Conservation (phyloP, 1,139 yeast species). For the Taphrina confusa region DNA sequence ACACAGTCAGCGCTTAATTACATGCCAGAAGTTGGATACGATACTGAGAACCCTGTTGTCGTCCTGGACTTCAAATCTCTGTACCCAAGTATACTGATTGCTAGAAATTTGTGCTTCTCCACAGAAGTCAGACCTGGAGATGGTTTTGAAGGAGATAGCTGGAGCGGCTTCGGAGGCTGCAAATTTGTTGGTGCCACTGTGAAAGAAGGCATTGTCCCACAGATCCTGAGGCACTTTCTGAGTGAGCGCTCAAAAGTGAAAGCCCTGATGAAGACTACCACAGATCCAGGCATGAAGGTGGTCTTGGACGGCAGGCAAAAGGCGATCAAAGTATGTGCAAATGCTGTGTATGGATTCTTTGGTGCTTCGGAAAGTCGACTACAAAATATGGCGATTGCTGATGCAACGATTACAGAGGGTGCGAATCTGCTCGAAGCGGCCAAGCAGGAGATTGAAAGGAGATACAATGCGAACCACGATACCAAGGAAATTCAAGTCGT, state of each 20-base stretch:
- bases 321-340: conserved; percentile 31
- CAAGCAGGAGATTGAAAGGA: conserved; percentile 30
- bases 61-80: conserved; percentile 30
- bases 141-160: not conserved
- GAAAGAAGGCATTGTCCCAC: conserved; percentile 32
- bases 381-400: conserved; percentile 32
- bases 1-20: conserved; percentile 29
- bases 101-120: conserved; percentile 31
- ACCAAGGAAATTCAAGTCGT: conserved; percentile 12
- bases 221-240: conserved; percentile 28
- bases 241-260: conserved; percentile 27
- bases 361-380: conserved; percentile 24
- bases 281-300: conserved; percentile 18
- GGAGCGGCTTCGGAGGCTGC: conserved; percentile 34
- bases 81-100: conserved; percentile 31
- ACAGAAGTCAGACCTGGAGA: conserved; percentile 26
- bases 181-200: conserved; percentile 13
- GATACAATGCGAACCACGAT: not conserved
- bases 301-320: conserved; percentile 34
- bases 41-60: conserved; percentile 25
- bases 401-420: conserved; percentile 29
- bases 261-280: conserved; percentile 8
- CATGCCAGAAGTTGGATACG: conserved; percentile 34
- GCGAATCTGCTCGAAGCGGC: conserved; percentile 26
- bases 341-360: conserved; percentile 33